Percentiles rank a stretch among this genome's conserved stretches.
Evolutionary conservation across 2,329 filamentous ascomycete species (phyloP).

Genomic region (Hymenoscyphus albidus): DNA sequence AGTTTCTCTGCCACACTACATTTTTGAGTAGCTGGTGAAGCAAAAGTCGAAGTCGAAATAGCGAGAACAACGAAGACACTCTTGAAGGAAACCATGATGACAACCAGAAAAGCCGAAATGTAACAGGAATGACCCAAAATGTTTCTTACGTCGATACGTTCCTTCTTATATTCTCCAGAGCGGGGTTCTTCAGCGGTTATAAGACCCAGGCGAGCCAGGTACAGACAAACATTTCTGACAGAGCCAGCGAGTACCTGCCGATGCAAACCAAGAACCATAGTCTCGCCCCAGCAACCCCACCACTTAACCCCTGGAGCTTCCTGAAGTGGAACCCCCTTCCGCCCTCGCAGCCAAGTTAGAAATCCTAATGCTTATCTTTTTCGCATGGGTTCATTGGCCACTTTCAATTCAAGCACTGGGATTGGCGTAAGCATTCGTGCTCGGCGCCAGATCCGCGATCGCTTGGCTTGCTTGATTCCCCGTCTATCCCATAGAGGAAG

Average conservation of each 20-base stretch:
- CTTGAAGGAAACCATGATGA: conserved; percentile 18
- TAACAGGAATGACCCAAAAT: neutral
- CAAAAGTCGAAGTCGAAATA: conserved; percentile 16
- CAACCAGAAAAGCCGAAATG: neutral
- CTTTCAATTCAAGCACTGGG: conserved; percentile 3
- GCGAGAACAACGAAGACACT: conserved; percentile 14
- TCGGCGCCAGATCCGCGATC: conserved; percentile 12
- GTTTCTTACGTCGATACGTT: neutral
- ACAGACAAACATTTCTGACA: neutral
- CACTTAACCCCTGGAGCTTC: conserved; percentile 9
- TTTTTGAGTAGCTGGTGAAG: conserved; percentile 14
- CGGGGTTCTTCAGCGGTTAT: neutral
- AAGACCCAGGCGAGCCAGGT: conserved; percentile 2
- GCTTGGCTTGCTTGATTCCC: conserved; percentile 3
- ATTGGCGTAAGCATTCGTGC: conserved; percentile 12
- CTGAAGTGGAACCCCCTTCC: conserved; percentile 7
- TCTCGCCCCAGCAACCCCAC: neutral
- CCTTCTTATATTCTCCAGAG: conserved; percentile 9
- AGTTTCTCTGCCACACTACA: conserved; percentile 28
- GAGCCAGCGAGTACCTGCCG: neutral
- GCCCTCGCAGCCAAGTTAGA: conserved; percentile 3
- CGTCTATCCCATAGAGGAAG: conserved; percentile 12
- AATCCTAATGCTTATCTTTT: conserved; percentile 13
- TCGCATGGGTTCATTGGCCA: conserved; percentile 9
- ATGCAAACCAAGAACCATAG: neutral